Percentiles rank a stretch among this genome's conserved stretches.
phyloP scores from a whole-genome alignment of 257 asterid species.

The Fraxinus excelsior region DNA sequence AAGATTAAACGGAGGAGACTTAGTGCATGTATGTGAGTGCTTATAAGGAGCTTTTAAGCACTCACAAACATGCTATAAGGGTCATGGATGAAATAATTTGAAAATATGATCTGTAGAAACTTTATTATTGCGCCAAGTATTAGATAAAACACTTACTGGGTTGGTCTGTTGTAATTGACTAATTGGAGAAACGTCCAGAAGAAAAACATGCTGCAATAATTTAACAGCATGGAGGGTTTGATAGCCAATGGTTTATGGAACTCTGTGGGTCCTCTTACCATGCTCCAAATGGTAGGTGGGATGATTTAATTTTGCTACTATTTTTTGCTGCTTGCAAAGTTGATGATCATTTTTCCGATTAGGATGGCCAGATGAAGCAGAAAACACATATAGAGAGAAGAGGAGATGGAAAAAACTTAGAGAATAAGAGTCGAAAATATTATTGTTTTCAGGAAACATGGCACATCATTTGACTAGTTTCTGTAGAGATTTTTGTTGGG shows the following conservation, averaged over 20 bases:
- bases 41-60: not conserved
- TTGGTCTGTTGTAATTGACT: not conserved
- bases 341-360: not conserved
- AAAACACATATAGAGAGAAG: not conserved
- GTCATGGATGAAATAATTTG: not conserved
- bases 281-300: conserved; percentile 5
- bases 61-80: not conserved
- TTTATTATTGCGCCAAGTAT: not conserved
- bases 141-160: not conserved
- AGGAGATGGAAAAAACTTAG: not conserved
- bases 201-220: not conserved
- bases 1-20: not conserved
- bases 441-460: not conserved
- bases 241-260: conserved; percentile 6
- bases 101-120: not conserved
- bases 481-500: not conserved
- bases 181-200: not conserved
- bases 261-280: not conserved
- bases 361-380: not conserved
- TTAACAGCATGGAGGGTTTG: not conserved
- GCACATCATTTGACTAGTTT: not conserved
- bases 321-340: not conserved
- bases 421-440: not conserved
- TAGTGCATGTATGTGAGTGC: not conserved
- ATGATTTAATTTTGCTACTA: conserved; percentile 1